These are phyloP conservation scores for Fusarium kyushuense DNA, from an alignment of 2,329 filamentous ascomycete genomes.

Conservation along the genomic window DNA sequence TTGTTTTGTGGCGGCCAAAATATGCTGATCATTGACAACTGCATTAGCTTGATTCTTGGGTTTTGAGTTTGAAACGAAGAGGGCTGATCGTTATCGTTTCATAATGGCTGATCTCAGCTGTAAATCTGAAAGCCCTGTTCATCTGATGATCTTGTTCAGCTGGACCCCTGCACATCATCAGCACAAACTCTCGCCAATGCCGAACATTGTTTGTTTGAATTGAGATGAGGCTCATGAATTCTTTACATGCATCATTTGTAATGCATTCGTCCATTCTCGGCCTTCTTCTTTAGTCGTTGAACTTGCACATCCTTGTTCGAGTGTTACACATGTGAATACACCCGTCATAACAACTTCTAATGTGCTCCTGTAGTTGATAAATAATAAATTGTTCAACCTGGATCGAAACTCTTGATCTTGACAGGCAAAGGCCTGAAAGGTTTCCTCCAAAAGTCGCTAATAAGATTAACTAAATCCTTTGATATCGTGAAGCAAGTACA, in stretches of 20 bases:
- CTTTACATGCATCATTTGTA: background rate
- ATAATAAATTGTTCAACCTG: background rate
- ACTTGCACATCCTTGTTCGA: background rate
- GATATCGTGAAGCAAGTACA: constrained; percentile 24
- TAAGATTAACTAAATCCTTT: constrained; percentile 14
- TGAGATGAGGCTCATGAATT: background rate
- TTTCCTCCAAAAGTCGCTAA: background rate
- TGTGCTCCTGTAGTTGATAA: background rate
- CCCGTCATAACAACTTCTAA: background rate
- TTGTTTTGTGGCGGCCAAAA: background rate
- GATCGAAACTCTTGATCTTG: background rate
- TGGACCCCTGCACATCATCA: background rate
- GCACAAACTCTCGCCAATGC: background rate
- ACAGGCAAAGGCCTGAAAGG: background rate
- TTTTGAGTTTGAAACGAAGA: background rate
- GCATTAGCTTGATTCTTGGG: background rate
- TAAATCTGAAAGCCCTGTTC: background rate
- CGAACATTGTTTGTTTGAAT: background rate
- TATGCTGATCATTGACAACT: constrained; percentile 1
- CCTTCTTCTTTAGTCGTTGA: background rate
- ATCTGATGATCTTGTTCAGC: constrained; percentile 2
- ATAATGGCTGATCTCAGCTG: background rate
- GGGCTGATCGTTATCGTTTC: background rate
- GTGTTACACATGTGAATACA: background rate
- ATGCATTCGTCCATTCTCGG: no score